Base-by-base conservation (phyloP, 2,329 filamentous ascomycete species). In the Fusarium multiceps region DNA sequence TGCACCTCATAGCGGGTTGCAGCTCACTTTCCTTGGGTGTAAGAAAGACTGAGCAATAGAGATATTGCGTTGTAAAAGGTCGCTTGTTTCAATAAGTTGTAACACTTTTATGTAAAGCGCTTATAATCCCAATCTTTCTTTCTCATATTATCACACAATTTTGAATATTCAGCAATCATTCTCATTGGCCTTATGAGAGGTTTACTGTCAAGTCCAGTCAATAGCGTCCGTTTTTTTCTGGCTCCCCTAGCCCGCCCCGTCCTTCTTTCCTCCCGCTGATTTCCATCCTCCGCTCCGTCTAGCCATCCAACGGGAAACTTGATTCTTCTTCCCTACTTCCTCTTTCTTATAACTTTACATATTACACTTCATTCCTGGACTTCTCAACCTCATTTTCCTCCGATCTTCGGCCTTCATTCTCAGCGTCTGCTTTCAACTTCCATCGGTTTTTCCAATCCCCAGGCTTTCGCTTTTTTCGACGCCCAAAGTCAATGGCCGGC, bases 401-500 rank as follows among this genome's bases (percentile, higher is more conserved):
- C 41, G 18, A 41, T 63, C 49, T 50, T 51, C 58, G 43, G 34
- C 55, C 56, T 55, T 65, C 59, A 45, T 37, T 32, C 49, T 54
- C 58, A 55, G 48, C 59, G 30, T 50, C 59, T 48, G 46, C 50
- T 51, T 40, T 27, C 55, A 55, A 62, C 59, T 59, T 54, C 50
- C 51, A 47, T 43, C 54, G 48, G 56, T 45, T 59, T 32, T 61
- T 57, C 58, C 66, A 54, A 55, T 59, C 53, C 45, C 50, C 51
- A 66, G 61, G 66, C 61, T 51, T 68, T 59, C 56, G 56, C 55
- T 66, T 63, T 63, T 69, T 57, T 62, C 25, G 47, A 59, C 49
- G 37, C 48, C 66, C 65, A 61, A 79, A 76, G 85, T 83, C 84
- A 86, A 89, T 89, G 87, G 84, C 83, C 84, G 81, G 83, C 79